A percentile compares a stretch with the other conserved stretches of the same genome.
phyloP scores from a whole-genome alignment of 1,284 basidiomycete species.

The Paramarasmius palmivorus region DNA sequence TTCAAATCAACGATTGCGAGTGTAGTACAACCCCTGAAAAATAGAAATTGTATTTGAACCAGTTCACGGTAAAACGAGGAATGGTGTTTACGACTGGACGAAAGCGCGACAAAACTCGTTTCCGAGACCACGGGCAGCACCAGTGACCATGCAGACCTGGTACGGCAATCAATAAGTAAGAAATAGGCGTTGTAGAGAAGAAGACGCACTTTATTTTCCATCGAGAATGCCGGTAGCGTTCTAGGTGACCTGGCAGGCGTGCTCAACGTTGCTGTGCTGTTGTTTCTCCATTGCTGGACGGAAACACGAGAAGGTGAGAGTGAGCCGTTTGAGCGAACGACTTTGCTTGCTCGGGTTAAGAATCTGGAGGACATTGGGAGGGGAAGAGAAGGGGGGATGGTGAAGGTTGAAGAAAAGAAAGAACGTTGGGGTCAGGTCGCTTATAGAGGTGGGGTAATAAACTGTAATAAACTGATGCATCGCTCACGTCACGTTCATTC shows the following conservation, averaged over 20 bases:
- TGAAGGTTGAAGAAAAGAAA: slow-evolving; percentile 1
- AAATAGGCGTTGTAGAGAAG: background rate
- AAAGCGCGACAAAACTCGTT: slow-evolving; percentile 90
- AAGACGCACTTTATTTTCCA: slow-evolving; percentile 62
- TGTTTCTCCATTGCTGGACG: slow-evolving; percentile 11
- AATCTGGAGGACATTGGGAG: slow-evolving; percentile 24
- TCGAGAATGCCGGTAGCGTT: slow-evolving; percentile 63
- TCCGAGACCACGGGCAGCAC: slow-evolving; percentile 88
- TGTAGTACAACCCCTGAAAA: slow-evolving; percentile 72
- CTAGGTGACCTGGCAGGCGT: slow-evolving; percentile 27
- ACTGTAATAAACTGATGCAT: background rate
- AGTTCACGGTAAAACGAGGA: background rate
- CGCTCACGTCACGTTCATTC: no score
- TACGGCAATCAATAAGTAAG: background rate
- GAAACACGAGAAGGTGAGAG: slow-evolving; percentile 14
- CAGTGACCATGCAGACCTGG: slow-evolving; percentile 93
- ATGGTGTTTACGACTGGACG: slow-evolving; percentile 69
- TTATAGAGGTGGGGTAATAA: slow-evolving; percentile 2
- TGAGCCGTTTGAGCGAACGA: slow-evolving; percentile 5
- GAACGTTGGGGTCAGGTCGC: background rate
- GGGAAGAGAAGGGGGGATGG: slow-evolving; percentile 16
- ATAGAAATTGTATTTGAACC: slow-evolving; percentile 2
- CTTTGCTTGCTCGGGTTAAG: slow-evolving; percentile 10
- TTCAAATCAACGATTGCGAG: slow-evolving; percentile 87
- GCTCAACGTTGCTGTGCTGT: slow-evolving; percentile 22